These are phyloP conservation scores for Pseudoturritis turrita DNA, from an alignment of 345 rosid species.

Conservation along the genomic window DNA sequence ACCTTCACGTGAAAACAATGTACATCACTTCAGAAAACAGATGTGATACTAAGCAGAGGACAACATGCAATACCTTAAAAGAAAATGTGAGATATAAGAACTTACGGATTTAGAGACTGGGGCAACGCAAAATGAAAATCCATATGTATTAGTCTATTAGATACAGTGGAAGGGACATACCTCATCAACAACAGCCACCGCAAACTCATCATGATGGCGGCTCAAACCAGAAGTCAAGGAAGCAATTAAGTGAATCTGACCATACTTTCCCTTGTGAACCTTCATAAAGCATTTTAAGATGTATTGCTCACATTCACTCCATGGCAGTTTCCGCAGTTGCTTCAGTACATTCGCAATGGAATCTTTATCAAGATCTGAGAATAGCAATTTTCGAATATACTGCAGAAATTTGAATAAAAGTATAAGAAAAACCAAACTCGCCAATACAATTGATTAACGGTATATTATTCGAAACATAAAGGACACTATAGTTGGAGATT, in stretches of 20 bases:
- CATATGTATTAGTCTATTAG: neutral
- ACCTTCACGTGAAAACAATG: slow-evolving; percentile 51
- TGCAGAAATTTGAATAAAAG: slow-evolving; percentile 34
- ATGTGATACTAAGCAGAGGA: neutral
- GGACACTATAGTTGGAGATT: neutral
- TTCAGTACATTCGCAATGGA: slow-evolving; percentile 87
- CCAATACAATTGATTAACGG: neutral
- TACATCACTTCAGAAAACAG: neutral
- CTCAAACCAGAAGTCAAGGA: slow-evolving; percentile 97
- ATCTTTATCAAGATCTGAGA: slow-evolving; percentile 95
- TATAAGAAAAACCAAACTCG: neutral
- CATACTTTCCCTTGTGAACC: slow-evolving; percentile 92
- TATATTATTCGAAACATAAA: neutral
- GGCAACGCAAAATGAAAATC: slow-evolving; percentile 6
- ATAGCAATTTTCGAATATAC: slow-evolving; percentile 87
- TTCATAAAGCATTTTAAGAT: slow-evolving; percentile 97
- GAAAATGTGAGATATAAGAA: neutral
- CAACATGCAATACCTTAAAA: neutral
- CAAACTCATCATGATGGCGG: slow-evolving; percentile 96
- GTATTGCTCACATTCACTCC: slow-evolving; percentile 91
- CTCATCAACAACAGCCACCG: slow-evolving; percentile 99
- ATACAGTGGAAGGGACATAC: slow-evolving; percentile 39
- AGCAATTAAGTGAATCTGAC: slow-evolving; percentile 97
- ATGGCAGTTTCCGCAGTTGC: slow-evolving; percentile 96
- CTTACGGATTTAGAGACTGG: neutral